Evolutionary conservation across 257 asterid genomes (phyloP), one percentile per base, ranked within the genome.

Genomic region (Avicennia marina): DNA sequence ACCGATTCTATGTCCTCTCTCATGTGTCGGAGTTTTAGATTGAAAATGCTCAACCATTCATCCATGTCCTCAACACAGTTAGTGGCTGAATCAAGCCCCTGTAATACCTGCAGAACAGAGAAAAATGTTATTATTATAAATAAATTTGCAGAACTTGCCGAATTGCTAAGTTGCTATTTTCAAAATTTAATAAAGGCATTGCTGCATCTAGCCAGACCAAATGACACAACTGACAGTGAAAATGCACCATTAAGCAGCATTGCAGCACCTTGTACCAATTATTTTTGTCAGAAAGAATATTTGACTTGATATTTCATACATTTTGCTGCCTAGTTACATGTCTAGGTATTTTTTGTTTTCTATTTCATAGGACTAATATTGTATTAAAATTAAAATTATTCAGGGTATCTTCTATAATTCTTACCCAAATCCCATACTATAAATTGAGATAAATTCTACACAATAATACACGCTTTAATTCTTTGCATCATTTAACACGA

Each of bases 1-100:
- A 93, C 99, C 74, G 97, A 93, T 74, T 93, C 97, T 53, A 93
- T 93, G 80, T 93, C 99, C 82, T 89, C 96, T 76, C 99, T 84
- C 99, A 93, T 93, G 81, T 93, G 96, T 63, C 95, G 81, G 58
- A 93, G 89, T 73, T 93, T 93, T 58, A 89, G 60, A 73, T 93
- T 93, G 65, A 93, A 93, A 73, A 89, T 82, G 67, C 91, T 79
- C 64, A 93, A 65, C 99, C 99, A 93, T 62, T 93, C 97, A 82
- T 93, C 99, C 96, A 93, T 89, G 74, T 89, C 99, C 29, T 93
- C 99, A 52, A 93, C 99, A 71, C 95, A 86, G 77, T 67, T 86
- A 42, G 80, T 72, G 50, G 97, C 99, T 1, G 90, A 66, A 51
- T 86, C 97, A 60, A 93, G 86, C 64, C 95, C 97, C 64, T 77